Percentiles rank a stretch among this genome's conserved stretches.
phyloP scores from a whole-genome alignment of 2,329 filamentous ascomycete species.

The Nigrospora sphaerica region DNA sequence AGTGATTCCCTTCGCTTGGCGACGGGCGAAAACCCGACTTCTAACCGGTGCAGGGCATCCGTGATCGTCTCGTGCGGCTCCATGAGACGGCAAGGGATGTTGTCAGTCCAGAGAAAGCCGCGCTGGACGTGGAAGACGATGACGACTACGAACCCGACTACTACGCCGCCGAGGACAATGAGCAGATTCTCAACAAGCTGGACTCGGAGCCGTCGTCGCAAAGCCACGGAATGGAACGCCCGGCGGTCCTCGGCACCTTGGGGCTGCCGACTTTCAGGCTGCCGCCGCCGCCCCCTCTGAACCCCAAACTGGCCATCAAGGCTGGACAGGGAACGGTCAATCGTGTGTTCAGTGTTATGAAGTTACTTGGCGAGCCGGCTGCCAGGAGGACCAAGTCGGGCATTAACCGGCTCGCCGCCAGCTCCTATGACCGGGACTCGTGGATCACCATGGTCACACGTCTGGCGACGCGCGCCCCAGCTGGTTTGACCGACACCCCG shows the following conservation, averaged over 20 bases:
- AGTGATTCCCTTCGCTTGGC: conserved; percentile 16
- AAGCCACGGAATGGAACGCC: conserved; percentile 31
- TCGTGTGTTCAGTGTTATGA: conserved; percentile 73
- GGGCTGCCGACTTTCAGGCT: conserved; percentile 74
- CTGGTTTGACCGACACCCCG: conserved; percentile 55
- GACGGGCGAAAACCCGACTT: conserved; percentile 1
- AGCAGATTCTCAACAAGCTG: conserved; percentile 71
- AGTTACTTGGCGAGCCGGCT: conserved; percentile 60
- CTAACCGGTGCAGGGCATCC: conserved; percentile 37
- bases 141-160: conserved; percentile 93
- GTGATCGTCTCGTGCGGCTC: conserved; percentile 39
- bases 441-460: conserved; percentile 87
- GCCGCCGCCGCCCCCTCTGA: conserved; percentile 68
- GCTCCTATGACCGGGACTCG: conserved; percentile 75
- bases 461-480: conserved; percentile 71
- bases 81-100: conserved; percentile 34
- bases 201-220: conserved; percentile 60
- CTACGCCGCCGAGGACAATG: conserved; percentile 66
- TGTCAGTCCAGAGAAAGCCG: conserved; percentile 52
- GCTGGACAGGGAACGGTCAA: conserved; percentile 68
- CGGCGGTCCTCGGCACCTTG: conserved; percentile 44
- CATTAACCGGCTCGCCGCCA: conserved; percentile 78
- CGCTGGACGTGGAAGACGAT: conserved; percentile 65
- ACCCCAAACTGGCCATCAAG: conserved; percentile 62
- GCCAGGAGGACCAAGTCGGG: conserved; percentile 60